A percentile compares a stretch with the other conserved stretches of the same genome.
Evolutionary conservation across 1,284 basidiomycete species (phyloP).

Genomic region (Lentinus polychrous): DNA sequence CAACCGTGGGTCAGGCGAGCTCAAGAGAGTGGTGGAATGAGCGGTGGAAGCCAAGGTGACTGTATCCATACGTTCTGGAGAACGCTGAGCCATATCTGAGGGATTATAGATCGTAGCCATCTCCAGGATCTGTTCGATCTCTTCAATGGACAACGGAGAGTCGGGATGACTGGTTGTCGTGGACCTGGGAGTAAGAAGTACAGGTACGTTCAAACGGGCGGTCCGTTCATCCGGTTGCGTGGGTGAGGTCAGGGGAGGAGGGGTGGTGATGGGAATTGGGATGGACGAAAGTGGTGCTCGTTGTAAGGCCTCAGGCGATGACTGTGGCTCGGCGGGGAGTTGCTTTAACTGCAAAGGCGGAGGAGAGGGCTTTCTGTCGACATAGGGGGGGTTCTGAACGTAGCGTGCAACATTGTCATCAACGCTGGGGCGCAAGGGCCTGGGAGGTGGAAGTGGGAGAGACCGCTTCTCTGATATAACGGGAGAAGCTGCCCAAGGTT

Average conservation of each 20-base stretch:
- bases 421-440: constrained; percentile 1
- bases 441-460: no score
- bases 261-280: constrained; percentile 4
- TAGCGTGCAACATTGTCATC: background rate
- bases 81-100: background rate
- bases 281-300: constrained; percentile 7
- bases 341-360: constrained; percentile 7
- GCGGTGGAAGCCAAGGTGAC: background rate
- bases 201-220: background rate
- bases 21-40: background rate
- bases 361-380: constrained; percentile 10
- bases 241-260: background rate
- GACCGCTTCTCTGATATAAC: background rate
- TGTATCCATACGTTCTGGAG: background rate
- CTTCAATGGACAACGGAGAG: constrained; percentile 28
- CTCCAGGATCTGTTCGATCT: constrained; percentile 50
- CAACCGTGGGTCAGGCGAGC: background rate
- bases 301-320: background rate
- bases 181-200: background rate
- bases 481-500: background rate
- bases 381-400: constrained; percentile 16
- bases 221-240: background rate
- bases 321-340: background rate
- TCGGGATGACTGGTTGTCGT: background rate
- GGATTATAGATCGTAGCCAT: constrained; percentile 33